These are phyloP conservation scores for Kernera saxatilis DNA, from an alignment of 345 rosid genomes.

Conservation along the genomic window DNA sequence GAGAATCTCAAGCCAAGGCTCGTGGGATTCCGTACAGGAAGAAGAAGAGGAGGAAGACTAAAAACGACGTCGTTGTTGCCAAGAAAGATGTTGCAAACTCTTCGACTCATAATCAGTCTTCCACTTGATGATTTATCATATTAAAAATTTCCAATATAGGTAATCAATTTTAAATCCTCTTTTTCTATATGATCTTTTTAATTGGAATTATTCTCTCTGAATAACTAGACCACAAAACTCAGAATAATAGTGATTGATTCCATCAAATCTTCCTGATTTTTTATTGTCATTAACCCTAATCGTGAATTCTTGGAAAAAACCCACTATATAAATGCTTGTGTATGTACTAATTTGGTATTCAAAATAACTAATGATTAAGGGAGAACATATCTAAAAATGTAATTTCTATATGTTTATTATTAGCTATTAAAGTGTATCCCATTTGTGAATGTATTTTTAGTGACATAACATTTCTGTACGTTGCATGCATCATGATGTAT, in stretches of 20 bases:
- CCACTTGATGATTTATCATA: conserved; percentile 14
- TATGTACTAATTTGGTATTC: neutral
- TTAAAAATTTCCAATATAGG: conserved; percentile 16
- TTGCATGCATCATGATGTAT: conserved; percentile 12
- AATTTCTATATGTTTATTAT: neutral
- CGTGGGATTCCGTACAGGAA: conserved; percentile 88
- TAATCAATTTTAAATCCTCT: conserved; percentile 9
- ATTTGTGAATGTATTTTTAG: neutral
- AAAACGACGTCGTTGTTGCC: conserved; percentile 20
- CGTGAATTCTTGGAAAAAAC: neutral
- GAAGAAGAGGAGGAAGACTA: conserved; percentile 64
- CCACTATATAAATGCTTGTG: neutral
- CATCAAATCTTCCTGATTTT: neutral
- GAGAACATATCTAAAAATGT: neutral
- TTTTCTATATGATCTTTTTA: neutral
- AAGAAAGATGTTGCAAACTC: conserved; percentile 29
- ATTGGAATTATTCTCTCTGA: conserved; percentile 1
- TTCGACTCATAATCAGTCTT: conserved; percentile 23
- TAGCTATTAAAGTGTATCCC: neutral
- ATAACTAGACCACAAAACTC: conserved; percentile 5
- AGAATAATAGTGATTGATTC: conserved; percentile 7
- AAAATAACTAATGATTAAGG: neutral
- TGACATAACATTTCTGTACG: neutral
- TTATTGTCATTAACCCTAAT: neutral
- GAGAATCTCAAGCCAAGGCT: conserved; percentile 84